Base-by-base conservation (phyloP, 257 asterid genomes). In the Nicotiana attenuata region DNA sequence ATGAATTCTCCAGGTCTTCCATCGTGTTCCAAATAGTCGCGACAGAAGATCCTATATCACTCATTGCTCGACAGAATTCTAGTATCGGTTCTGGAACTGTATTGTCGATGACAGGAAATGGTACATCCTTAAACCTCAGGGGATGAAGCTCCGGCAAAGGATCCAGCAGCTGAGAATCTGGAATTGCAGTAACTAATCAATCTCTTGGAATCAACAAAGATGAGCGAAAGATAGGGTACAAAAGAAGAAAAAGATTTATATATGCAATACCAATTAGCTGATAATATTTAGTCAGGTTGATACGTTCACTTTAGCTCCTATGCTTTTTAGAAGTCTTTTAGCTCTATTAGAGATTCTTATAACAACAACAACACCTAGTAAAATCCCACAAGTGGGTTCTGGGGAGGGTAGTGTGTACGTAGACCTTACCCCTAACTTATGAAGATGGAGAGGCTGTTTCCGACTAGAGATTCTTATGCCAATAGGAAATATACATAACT, bases 1-100 rank as follows among this genome's bases (percentile, higher is more conserved):
- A 47, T 20, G 73, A 45, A n/a, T 76, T 76, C 80, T 86, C 87
- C 16, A 84, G 76, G 20, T 64, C 76, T 6, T 84, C 82, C 41
- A 47, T 29, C 11, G 90, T 86, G 89, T 92, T 92, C 89, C 88
- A 88, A 3, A 92, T 84, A 24, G 87, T 80, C 10, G 91, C 93
- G 3, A 84, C 47, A 0, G 93, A 81, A 22, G 92, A 87, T 38
- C 85, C 82, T 83, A 76, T 85, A 16, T 83, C 79, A 29, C 59
- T 81, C 50, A 61, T 85, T 59, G 83, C 82, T 0, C 2, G 55
- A 0, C 31, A 10, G 33, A 90, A 90, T 2, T 87, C 84, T 2
- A 77, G 29, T 8, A 88, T 47, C 1, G 2, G 1, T 77, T 85
- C 75, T 6, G 87, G 45, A 82, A 82, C 63, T 55, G 80, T 20